These are phyloP conservation scores for Aspergillus melleus DNA, from an alignment of 2,329 filamentous ascomycete species.

Conservation along the genomic window DNA sequence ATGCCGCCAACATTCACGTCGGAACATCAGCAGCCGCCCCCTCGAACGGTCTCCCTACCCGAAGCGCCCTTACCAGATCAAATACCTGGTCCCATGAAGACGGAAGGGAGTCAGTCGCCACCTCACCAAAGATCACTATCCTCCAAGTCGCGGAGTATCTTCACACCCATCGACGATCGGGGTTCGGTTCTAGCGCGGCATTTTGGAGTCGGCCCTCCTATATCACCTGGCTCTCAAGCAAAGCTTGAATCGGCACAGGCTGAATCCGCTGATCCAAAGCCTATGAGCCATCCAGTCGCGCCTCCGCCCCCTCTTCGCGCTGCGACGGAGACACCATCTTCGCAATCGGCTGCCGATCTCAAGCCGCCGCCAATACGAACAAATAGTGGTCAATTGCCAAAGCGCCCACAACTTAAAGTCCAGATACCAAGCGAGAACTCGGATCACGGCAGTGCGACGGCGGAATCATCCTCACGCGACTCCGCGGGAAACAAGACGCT, in stretches of 20 bases:
- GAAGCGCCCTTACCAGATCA: conserved; percentile 58
- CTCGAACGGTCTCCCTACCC: conserved; percentile 60
- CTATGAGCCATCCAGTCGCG: conserved; percentile 59
- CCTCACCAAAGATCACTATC: conserved; percentile 63
- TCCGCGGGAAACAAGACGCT: conserved; percentile 61
- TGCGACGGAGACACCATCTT: conserved; percentile 45
- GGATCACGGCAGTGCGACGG: conserved; percentile 71
- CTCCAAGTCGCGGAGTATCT: conserved; percentile 83
- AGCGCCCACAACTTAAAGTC: conserved; percentile 82
- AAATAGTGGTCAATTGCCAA: conserved; percentile 69
- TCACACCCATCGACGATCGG: conserved; percentile 94
- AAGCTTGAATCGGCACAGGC: conserved; percentile 36
- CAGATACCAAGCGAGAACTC: conserved; percentile 93
- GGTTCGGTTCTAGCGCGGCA: conserved; percentile 85
- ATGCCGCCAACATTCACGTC: conserved; percentile 69
- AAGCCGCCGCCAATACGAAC: conserved; percentile 73
- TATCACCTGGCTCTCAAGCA: conserved; percentile 38
- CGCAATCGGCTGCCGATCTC: conserved; percentile 64
- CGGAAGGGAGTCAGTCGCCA: conserved; percentile 47
- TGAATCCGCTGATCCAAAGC: conserved; percentile 60
- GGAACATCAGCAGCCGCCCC: conserved; percentile 49
- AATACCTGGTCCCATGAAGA: conserved; percentile 41
- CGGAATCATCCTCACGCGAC: conserved; percentile 65
- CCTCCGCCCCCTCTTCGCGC: conserved; percentile 54
- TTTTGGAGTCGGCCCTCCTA: conserved; percentile 64